These are phyloP conservation scores for Pyrus pyrifolia DNA, from an alignment of 306 rosid genomes.

Conservation along the genomic window DNA sequence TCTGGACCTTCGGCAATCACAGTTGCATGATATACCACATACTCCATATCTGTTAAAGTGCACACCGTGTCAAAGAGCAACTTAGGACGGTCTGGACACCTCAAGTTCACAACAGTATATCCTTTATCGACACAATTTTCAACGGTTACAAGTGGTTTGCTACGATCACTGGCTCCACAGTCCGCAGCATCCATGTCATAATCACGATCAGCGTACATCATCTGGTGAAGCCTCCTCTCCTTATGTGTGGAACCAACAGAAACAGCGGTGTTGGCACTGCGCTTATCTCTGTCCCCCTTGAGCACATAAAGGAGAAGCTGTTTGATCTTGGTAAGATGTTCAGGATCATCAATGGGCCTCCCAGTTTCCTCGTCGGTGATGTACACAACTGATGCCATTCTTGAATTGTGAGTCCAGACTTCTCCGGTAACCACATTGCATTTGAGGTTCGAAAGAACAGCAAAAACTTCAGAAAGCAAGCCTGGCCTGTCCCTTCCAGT, in stretches of 20 bases:
- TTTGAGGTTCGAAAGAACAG: slow-evolving; percentile 86
- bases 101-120: slow-evolving; percentile 88
- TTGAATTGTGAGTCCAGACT: slow-evolving; percentile 96
- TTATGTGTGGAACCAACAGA: slow-evolving; percentile 90
- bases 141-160: slow-evolving; percentile 56
- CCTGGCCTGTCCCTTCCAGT: slow-evolving; percentile 95
- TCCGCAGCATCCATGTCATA: slow-evolving; percentile 46
- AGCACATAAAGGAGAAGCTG: slow-evolving; percentile 70
- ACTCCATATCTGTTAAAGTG: slow-evolving; percentile 93
- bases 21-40: slow-evolving; percentile 90
- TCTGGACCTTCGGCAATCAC: slow-evolving; percentile 89
- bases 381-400: slow-evolving; percentile 94
- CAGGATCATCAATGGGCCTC: slow-evolving; percentile 46
- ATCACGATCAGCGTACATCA: slow-evolving; percentile 99
- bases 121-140: slow-evolving; percentile 75
- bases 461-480: slow-evolving; percentile 90
- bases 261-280: slow-evolving; percentile 83
- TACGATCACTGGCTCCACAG: slow-evolving; percentile 42
- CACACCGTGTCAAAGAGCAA: slow-evolving; percentile 76
- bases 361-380: slow-evolving; percentile 65
- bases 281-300: slow-evolving; percentile 76
- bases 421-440: slow-evolving; percentile 97
- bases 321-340: slow-evolving; percentile 63
- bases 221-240: slow-evolving; percentile 92
- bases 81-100: slow-evolving; percentile 88